Percentiles rank a stretch among this genome's conserved stretches.
Evolutionary conservation across 1,284 basidiomycete genomes (phyloP).

Genomic region (Phaffia rhodozyma): DNA sequence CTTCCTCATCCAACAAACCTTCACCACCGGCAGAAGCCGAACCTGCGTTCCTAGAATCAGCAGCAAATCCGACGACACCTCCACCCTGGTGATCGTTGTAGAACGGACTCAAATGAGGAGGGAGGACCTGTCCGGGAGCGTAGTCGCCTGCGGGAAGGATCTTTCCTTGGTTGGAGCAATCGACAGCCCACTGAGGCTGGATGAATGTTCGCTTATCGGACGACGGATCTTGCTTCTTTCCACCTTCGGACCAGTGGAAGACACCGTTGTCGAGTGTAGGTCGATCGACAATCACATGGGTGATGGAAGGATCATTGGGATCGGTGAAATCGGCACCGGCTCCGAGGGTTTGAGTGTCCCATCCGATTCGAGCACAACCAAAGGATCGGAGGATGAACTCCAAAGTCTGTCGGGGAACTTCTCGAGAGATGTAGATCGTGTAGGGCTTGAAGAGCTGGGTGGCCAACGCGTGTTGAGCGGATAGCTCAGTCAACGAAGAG

Average conservation of each 20-base stretch:
- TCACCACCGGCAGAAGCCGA: slow-evolving; percentile 22
- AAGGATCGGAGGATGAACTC: slow-evolving; percentile 90
- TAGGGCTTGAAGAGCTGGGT: slow-evolving; percentile 65
- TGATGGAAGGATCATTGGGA: slow-evolving; percentile 48
- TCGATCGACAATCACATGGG: slow-evolving; percentile 91
- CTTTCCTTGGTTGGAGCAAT: slow-evolving; percentile 81
- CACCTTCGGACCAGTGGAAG: slow-evolving; percentile 23
- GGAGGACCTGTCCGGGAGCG: slow-evolving; percentile 71
- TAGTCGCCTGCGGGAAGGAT: slow-evolving; percentile 79
- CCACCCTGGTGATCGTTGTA: slow-evolving; percentile 48
- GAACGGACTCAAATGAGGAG: slow-evolving; percentile 94
- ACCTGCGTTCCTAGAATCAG: slow-evolving; percentile 35
- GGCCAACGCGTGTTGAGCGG: slow-evolving; percentile 40
- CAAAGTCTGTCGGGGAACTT: slow-evolving; percentile 82
- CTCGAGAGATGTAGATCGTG: slow-evolving; percentile 89
- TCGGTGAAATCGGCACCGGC: slow-evolving; percentile 67
- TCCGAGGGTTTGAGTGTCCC: slow-evolving; percentile 70
- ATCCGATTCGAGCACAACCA: slow-evolving; percentile 47
- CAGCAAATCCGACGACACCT: slow-evolving; percentile 50
- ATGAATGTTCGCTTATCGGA: slow-evolving; percentile 68
- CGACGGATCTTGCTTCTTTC: slow-evolving; percentile 35
- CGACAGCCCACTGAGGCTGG: slow-evolving; percentile 97
- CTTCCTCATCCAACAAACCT: slow-evolving; percentile 25
- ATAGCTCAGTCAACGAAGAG: slow-evolving; percentile 49
- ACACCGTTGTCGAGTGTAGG: slow-evolving; percentile 40